Evolutionary conservation across 164 flowering plant genomes (phyloP).

Genomic region (Echeveria elegans): DNA sequence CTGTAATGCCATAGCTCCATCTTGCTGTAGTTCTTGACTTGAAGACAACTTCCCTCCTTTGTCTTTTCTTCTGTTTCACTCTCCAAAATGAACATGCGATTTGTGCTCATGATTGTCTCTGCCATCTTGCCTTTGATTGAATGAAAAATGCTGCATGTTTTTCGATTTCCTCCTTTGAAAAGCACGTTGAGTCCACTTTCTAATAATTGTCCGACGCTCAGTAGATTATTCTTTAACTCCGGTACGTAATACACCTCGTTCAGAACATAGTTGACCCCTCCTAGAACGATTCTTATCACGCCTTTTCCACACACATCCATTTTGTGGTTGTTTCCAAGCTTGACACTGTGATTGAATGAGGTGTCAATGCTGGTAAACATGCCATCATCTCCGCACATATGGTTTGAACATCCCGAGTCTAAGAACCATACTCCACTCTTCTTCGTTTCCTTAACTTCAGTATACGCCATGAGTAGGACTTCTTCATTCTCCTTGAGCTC

Average conservation of each 20-base stretch:
- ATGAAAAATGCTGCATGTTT: neutral
- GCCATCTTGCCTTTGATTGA: neutral
- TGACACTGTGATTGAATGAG: neutral
- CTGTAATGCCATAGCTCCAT: neutral
- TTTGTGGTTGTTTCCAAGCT: neutral
- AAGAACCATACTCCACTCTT: neutral
- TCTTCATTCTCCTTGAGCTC: neutral
- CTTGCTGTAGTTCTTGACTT: neutral
- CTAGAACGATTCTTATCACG: neutral
- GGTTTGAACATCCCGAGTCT: neutral
- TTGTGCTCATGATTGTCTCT: neutral
- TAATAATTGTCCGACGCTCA: neutral
- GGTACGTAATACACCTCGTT: neutral
- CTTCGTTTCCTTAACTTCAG: neutral
- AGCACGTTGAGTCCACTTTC: neutral
- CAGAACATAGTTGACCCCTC: neutral
- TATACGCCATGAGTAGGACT: neutral
- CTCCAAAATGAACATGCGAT: neutral
- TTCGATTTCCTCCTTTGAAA: neutral
- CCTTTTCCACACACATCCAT: neutral
- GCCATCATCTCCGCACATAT: neutral
- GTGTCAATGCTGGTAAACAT: neutral
- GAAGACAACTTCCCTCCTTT: neutral
- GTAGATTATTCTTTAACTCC: neutral
- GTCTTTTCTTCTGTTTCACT: neutral